phyloP scores from a whole-genome alignment of 208 protist species.

The Leishmania aethiopica region DNA sequence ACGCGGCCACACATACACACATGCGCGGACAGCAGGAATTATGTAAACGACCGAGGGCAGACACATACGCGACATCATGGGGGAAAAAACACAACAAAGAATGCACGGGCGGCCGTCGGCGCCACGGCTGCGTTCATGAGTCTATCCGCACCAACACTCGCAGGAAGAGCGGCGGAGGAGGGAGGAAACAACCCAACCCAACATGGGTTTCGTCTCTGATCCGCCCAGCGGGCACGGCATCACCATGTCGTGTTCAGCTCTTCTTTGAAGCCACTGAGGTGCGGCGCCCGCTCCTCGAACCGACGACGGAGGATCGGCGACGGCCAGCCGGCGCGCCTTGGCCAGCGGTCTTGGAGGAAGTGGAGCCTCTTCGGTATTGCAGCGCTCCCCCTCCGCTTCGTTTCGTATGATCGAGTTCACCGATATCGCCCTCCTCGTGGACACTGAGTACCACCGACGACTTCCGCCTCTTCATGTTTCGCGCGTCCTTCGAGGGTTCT shows the following conservation, averaged over 20 bases:
- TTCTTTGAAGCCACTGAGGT: constrained; percentile 21
- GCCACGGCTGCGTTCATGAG: background rate
- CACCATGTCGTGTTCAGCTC: background rate
- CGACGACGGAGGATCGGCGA: constrained; percentile 8
- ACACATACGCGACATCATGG: too few species aligned
- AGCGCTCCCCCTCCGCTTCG: background rate
- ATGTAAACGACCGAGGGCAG: background rate
- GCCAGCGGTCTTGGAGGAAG: background rate
- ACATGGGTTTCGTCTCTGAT: background rate
- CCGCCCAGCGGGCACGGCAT: too few species aligned
- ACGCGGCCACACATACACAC: background rate
- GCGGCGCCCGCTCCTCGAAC: background rate
- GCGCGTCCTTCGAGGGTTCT: constrained; percentile 2
- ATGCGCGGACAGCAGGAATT: background rate
- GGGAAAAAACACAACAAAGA: background rate
- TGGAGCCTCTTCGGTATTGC: constrained; percentile 5
- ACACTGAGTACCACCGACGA: constrained; percentile 14
- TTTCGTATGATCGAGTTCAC: background rate
- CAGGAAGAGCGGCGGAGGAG: background rate
- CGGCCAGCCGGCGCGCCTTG: background rate
- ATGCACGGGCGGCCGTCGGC: background rate
- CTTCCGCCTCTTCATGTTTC: constrained; percentile 18
- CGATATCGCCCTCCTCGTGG: background rate
- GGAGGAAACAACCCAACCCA: background rate
- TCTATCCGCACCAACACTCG: background rate